These are phyloP conservation scores for Houttuynia cordata DNA, from an alignment of 164 flowering plant genomes.

Conservation along the genomic window DNA sequence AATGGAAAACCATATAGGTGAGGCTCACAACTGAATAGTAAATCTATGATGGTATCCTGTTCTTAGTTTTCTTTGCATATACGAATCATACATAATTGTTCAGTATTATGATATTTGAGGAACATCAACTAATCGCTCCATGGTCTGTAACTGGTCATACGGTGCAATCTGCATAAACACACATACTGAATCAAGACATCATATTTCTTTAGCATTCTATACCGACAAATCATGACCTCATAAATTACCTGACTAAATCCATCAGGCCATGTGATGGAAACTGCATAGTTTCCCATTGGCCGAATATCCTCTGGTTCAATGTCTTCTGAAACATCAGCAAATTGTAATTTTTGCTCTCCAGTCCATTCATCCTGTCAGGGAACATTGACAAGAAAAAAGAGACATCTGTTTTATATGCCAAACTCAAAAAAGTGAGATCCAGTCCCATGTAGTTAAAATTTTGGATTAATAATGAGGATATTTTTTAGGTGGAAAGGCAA, in stretches of 20 bases:
- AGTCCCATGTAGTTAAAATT: no score
- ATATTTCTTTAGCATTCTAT: background rate
- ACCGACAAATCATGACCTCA: background rate
- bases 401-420: background rate
- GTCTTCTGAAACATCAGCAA: conserved; percentile 70
- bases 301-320: conserved; percentile 93
- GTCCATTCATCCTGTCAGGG: conserved; percentile 87
- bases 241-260: conserved; percentile 86
- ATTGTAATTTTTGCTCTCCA: conserved; percentile 86
- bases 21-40: no score
- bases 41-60: no score
- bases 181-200: background rate
- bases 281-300: conserved; percentile 99
- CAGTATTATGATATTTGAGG: conserved; percentile 19
- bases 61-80: no score
- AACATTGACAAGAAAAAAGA: background rate
- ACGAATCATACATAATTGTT: no score
- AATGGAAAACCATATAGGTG: no score
- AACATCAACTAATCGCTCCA: conserved; percentile 72
- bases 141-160: conserved; percentile 79
- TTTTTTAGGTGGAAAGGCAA: no score
- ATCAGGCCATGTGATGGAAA: conserved; percentile 95
- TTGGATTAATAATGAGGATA: no score
- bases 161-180: conserved; percentile 75
- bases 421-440: no score